Base-by-base conservation (phyloP, 768 basidiomycete species). In the Mycena galopus region DNA sequence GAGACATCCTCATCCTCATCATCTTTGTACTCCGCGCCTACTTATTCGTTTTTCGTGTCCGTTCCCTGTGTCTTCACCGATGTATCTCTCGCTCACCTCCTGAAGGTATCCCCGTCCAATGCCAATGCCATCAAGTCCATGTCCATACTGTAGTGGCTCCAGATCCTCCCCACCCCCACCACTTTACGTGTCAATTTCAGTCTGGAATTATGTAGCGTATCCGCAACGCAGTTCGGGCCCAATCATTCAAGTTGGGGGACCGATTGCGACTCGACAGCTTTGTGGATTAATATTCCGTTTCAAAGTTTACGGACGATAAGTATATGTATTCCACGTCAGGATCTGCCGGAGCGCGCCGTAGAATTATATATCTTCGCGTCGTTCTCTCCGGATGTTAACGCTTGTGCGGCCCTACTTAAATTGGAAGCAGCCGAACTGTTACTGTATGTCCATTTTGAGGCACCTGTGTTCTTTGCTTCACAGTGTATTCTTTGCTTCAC, bases 391-490 rank as follows among this genome's bases (percentile, higher is more conserved):
- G 92, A 94, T 79, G 90, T 96, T n/a, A n/a, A n/a, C n/a, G n/a
- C n/a, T 0, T 97, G 96, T 81, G 91, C 94, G 10, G 92, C 94
- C 19, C 82, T n/a, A n/a, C n/a, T n/a, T 98, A 66, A 99, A 99
- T 78, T 99, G 97, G 98, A 99, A 99, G 82, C 97, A 99, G 82
- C 97, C 97, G 16, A 99, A 99, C 81, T 99, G n/a, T n/a, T n/a
- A n/a, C n/a, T n/a, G 97, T 96, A 83, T 82, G 91, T 82, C 39
- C 29, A n/a, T 47, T 59, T 57, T 75, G 74, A 30, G n/a, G 29
- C 25, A 23, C 96, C 97, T 65, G 97, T 99, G 42, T 98, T 99
- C 85, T 95, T n/a, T n/a, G n/a, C n/a, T n/a, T n/a, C n/a, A n/a
- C n/a, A n/a, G n/a, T n/a, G n/a, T n/a, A n/a, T n/a, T n/a, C n/a